Conservation (phyloP, 257 asterid genomes). For the Cordia subcordata region DNA sequence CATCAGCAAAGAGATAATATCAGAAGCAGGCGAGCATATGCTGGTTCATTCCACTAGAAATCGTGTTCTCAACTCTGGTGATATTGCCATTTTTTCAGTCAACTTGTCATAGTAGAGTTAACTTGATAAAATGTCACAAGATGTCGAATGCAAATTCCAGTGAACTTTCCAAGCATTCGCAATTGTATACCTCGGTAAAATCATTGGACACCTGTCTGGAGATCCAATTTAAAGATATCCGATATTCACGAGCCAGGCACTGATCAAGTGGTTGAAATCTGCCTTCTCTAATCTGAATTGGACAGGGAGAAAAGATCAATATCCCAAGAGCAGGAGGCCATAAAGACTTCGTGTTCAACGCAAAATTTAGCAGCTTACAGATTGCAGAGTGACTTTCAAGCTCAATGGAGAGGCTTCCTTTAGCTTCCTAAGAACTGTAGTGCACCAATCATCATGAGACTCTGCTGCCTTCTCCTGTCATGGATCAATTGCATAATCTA, state of each 20-base stretch:
- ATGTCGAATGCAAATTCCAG: no score
- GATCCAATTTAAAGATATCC: constrained; percentile 62
- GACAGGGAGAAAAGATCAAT: constrained; percentile 11
- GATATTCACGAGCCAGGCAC: constrained; percentile 81
- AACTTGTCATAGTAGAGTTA: no score
- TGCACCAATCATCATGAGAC: constrained; percentile 44
- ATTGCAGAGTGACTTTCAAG: constrained; percentile 88
- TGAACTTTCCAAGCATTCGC: not conserved
- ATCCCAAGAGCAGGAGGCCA: not conserved
- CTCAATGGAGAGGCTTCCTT: constrained; percentile 87
- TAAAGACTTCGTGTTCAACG: constrained; percentile 2
- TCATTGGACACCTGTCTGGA: constrained; percentile 60
- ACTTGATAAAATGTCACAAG: no score
- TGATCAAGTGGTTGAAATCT: constrained; percentile 90
- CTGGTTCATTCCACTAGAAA: no score
- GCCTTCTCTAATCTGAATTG: constrained; percentile 78
- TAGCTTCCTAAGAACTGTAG: constrained; percentile 40
- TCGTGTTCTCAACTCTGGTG: not conserved
- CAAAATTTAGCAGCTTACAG: constrained; percentile 47
- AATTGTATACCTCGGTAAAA: constrained; percentile 60
- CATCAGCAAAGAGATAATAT: no score
- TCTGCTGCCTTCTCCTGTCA: constrained; percentile 60
- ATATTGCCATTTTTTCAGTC: no score
- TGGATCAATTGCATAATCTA: constrained; percentile 7
- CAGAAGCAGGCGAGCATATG: no score